phyloP scores from a whole-genome alignment of 2,329 filamentous ascomycete species.

The Curvularia eragrostidis region DNA sequence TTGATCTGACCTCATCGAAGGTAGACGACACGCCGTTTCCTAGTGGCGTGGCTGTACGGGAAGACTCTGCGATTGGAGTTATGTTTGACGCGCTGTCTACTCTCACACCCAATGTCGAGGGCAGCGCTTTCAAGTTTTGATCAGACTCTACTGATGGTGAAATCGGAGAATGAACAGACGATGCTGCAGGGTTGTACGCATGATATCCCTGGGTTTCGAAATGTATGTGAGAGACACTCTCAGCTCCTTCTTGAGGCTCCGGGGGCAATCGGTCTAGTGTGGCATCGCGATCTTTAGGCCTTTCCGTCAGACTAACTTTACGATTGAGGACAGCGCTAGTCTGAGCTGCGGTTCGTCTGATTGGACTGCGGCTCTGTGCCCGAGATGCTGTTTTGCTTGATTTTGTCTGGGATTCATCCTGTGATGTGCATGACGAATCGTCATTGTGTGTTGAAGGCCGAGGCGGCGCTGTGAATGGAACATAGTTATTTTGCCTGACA shows the following conservation, averaged over 20 bases:
- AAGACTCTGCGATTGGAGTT: not conserved
- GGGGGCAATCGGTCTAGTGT: not conserved
- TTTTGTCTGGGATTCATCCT: not conserved
- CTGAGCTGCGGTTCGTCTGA: not conserved
- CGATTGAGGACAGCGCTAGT: not conserved
- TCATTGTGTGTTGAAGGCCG: not conserved
- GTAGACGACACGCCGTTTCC: not conserved
- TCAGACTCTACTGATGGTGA: not conserved
- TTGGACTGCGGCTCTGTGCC: not conserved
- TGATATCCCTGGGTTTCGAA: not conserved
- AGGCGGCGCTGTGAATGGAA: slow-evolving; percentile 2
- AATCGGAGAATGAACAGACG: not conserved
- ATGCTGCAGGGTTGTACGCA: not conserved
- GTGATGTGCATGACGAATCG: not conserved
- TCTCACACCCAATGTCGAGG: not conserved
- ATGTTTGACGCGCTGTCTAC: not conserved
- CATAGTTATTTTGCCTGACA: slow-evolving; percentile 1
- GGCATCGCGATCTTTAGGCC: not conserved
- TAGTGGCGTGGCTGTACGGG: not conserved
- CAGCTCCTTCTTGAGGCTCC: not conserved
- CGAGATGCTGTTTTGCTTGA: not conserved
- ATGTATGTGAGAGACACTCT: not conserved
- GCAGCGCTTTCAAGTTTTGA: not conserved
- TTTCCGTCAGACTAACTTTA: not conserved
- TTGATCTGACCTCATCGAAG: not conserved